Conservation (phyloP, 176 grass and related monocot genomes). For the Musa schizocarpa region DNA sequence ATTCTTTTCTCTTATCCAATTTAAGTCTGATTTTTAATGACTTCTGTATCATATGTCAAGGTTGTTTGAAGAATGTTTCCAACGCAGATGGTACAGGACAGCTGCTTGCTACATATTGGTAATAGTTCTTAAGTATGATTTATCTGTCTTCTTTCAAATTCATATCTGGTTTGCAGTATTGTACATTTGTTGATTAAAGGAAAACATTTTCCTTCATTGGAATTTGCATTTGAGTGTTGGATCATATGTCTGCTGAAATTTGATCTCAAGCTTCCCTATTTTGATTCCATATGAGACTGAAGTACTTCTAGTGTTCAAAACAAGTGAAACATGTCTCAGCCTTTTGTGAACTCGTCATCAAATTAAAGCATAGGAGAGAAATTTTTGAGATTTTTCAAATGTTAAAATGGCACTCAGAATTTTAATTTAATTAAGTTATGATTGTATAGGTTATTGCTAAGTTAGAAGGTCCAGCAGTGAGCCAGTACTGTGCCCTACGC, state of each 20-base stretch:
- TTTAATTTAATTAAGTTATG: conserved; percentile 4
- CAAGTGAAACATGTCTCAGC: no score
- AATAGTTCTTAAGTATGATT: background rate
- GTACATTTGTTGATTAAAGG: background rate
- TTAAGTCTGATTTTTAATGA: background rate
- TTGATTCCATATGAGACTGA: background rate
- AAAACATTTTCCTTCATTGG: background rate
- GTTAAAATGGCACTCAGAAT: background rate
- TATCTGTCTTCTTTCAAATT: background rate
- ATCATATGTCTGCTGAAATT: background rate
- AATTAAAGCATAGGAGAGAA: background rate
- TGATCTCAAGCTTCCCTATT: background rate
- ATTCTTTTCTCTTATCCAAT: background rate
- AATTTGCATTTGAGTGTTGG: background rate
- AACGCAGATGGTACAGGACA: conserved; percentile 92
- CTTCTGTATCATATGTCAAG: conserved; percentile 31
- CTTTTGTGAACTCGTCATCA: no score
- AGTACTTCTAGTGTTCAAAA: background rate
- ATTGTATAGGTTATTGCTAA: conserved; percentile 90
- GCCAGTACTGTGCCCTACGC: conserved; percentile 89
- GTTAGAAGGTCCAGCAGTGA: conserved; percentile 86
- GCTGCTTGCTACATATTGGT: conserved; percentile 99
- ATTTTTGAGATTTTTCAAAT: background rate
- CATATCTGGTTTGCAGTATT: conserved; percentile 6
- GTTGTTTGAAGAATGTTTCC: conserved; percentile 99